phyloP scores from a whole-genome alignment of 2,329 filamentous ascomycete genomes.

The Byssothecium circinans region DNA sequence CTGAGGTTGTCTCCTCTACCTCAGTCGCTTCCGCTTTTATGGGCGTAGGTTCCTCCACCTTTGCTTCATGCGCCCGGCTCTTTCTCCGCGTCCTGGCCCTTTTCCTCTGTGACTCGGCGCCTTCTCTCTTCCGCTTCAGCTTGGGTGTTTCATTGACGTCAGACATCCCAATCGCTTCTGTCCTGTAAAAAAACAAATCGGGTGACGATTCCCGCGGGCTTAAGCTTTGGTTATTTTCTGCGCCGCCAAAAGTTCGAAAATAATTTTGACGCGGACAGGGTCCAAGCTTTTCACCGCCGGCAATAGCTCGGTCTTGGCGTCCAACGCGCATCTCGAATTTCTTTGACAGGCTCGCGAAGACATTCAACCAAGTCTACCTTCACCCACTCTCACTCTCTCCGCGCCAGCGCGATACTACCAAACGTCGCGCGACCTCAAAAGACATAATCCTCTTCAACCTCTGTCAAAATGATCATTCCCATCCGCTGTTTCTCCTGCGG shows the following conservation, averaged over 20 bases:
- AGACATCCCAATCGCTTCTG: constrained; percentile 21
- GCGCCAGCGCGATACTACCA: too few relatives aligned
- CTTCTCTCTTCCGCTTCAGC: constrained; percentile 37
- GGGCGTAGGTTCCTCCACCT: constrained; percentile 16
- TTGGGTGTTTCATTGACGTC: constrained; percentile 21
- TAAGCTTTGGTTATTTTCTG: not conserved
- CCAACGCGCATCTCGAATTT: constrained; percentile 27
- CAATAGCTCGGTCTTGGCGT: constrained; percentile 24
- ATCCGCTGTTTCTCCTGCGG: constrained; percentile 98
- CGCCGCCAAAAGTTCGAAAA: constrained; percentile 19
- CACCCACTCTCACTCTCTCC: too few relatives aligned
- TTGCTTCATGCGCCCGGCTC: constrained; percentile 17
- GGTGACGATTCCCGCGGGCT: not conserved
- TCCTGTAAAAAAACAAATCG: not conserved
- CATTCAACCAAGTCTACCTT: not conserved
- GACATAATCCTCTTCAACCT: constrained; percentile 1
- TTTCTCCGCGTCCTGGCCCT: constrained; percentile 33
- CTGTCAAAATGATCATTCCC: constrained; percentile 87
- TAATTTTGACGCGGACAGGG: constrained; percentile 34
- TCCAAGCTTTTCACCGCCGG: constrained; percentile 39
- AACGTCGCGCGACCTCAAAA: constrained; percentile 10
- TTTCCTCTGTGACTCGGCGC: constrained; percentile 29
- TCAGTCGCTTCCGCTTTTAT: constrained; percentile 2
- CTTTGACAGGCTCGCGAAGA: constrained; percentile 33
- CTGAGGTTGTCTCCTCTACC: constrained; percentile 14